Percentiles rank a stretch among this genome's conserved stretches.
phyloP scores from a whole-genome alignment of 306 rosid species.

The Trifolium dubium region DNA sequence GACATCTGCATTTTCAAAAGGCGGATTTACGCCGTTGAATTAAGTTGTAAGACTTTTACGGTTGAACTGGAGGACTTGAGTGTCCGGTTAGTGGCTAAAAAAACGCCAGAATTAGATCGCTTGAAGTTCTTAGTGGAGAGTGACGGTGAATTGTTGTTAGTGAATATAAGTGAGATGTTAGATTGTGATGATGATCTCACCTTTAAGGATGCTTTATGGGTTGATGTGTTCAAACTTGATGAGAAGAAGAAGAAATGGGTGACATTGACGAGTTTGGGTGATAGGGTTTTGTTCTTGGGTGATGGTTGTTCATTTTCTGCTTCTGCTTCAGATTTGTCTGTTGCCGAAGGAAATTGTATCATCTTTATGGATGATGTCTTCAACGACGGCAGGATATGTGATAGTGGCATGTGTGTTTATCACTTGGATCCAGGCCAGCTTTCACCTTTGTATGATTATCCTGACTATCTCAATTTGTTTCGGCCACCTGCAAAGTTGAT shows the following conservation, averaged over 20 bases:
- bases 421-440: conserved; percentile 51
- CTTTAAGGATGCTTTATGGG: not conserved
- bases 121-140: not conserved
- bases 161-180: not conserved
- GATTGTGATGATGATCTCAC: not conserved
- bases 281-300: not conserved
- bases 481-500: conserved; percentile 73
- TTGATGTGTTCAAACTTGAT: not conserved
- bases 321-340: conserved; percentile 50
- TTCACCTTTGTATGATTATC: conserved; percentile 51
- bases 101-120: rapidly evolving
- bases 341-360: conserved; percentile 62
- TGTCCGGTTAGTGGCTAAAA: not conserved
- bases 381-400: too few relatives aligned
- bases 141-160: not conserved
- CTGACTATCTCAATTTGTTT: conserved; percentile 57
- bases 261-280: not conserved
- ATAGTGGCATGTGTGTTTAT: conserved; percentile 41
- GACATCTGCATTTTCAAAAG: not conserved
- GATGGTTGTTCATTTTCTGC: conserved; percentile 71
- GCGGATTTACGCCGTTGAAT: not conserved
- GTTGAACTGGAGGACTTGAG: not conserved
- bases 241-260: not conserved
- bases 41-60: not conserved
- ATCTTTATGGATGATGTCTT: conserved; percentile 38